A percentile compares a stretch with the other conserved stretches of the same genome.
These are phyloP conservation scores for Blepharisma japonicum DNA, from an alignment of 73 alveolate genomes.

Conservation along the genomic window DNA sequence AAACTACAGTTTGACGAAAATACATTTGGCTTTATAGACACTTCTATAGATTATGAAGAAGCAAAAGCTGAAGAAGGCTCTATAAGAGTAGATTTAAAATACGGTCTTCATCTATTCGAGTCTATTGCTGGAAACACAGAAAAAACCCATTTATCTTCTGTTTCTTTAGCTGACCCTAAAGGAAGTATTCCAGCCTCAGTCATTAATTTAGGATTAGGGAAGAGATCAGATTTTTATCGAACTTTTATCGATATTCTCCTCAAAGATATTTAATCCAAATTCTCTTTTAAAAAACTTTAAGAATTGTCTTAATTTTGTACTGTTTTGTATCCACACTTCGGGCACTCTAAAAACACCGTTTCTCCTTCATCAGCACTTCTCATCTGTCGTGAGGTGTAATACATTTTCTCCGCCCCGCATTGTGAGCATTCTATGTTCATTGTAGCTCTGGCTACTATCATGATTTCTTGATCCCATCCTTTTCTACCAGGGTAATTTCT, in stretches of 20 bases:
- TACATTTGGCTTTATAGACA: neutral
- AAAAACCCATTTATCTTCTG: neutral
- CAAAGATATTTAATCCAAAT: no score
- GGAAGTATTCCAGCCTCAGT: neutral
- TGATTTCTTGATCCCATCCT: conserved; percentile 3
- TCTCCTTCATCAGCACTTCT: conserved; percentile 98
- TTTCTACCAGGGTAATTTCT: conserved; percentile 13
- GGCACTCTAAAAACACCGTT: conserved; percentile 94
- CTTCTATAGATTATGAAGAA: conserved; percentile 12
- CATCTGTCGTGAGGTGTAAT: conserved; percentile 75
- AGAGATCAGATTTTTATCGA: conserved; percentile 1
- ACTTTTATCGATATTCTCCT: neutral
- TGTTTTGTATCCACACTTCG: conserved; percentile 71
- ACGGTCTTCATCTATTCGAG: conserved; percentile 1
- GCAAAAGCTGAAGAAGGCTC: neutral
- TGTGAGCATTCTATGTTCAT: conserved; percentile 84
- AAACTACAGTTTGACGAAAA: conserved; percentile 5
- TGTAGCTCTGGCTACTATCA: conserved; percentile 67
- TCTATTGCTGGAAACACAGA: neutral
- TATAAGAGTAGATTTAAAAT: conserved; percentile 2
- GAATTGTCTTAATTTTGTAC: neutral
- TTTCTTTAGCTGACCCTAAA: conserved; percentile 21
- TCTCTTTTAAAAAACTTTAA: no score
- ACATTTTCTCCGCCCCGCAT: conserved; percentile 76
- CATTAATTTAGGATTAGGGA: conserved; percentile 6